Percentiles rank a stretch among this genome's conserved stretches.
Evolutionary conservation across 140 eudicot genomes (phyloP).

Genomic region (Oenanthe javanica): DNA sequence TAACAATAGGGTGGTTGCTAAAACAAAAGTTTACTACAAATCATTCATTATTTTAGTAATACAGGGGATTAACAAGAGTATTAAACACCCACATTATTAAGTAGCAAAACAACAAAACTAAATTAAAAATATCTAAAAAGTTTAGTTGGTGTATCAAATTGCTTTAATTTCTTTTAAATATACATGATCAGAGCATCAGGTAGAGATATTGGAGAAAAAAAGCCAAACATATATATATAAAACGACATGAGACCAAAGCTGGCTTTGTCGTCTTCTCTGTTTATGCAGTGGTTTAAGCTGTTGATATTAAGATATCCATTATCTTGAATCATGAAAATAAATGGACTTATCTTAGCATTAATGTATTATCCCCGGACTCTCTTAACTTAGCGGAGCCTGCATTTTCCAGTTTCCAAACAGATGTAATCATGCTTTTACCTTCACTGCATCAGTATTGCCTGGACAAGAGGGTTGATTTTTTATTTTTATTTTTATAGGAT

Average conservation of each 20-base stretch:
- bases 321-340: not conserved
- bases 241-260: not conserved
- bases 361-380: too few species aligned
- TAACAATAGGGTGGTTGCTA: not conserved
- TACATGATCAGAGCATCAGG: not conserved
- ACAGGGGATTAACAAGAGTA: not conserved
- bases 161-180: not conserved
- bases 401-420: too few species aligned
- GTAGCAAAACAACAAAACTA: not conserved
- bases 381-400: too few species aligned
- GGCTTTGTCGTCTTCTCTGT: not conserved
- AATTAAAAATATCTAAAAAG: not conserved
- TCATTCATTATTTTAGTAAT: too few species aligned
- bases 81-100: not conserved
- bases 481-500: too few species aligned
- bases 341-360: not conserved
- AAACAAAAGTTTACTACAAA: not conserved
- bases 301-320: not conserved
- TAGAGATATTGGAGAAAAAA: not conserved
- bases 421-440: too few species aligned
- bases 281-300: not conserved
- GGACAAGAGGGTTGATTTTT: too few species aligned
- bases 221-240: not conserved
- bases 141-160: not conserved
- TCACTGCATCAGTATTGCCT: too few species aligned